Base-by-base conservation (phyloP, 2,329 filamentous ascomycete genomes). In the Rugonectria rugulosa region DNA sequence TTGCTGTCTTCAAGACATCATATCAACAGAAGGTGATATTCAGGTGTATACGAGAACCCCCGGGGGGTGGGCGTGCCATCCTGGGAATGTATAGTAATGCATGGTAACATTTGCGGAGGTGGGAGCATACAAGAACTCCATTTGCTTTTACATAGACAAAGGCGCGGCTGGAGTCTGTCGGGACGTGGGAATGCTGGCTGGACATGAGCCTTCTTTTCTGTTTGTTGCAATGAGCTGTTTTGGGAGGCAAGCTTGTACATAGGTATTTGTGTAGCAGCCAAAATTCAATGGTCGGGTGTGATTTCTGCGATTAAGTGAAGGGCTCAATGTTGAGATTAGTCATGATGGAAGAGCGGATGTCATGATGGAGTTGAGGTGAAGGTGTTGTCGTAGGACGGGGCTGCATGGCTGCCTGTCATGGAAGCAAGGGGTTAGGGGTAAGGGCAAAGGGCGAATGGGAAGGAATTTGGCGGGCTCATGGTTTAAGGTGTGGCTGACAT, bases 51-150 rank as follows among this genome's bases (percentile, higher is more conserved):
- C 20, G 37, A 32, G 21, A 45, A 24, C 4, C 12, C 37, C 23
- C 27, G 23, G 10, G 14, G 12, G 32, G 21, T 48, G 27, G 49
- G 17, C n/a, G 15, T 37, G 23, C 15, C 36, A 44, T 41, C 49
- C 62, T 47, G 9, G 32, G 27, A 27, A 20, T 55, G 46, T 59
- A 63, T 40, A 56, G 23, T 51, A 62, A 40, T 51, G 21, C 43
- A 53, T 53, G 60, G 43, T 58, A 62, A 63, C 56, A 48, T 52
- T 47, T 51, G 42, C 42, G 29, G 57, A 15, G 21, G 37, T 29
- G 31, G 29, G 24, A 31, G 31, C 31, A 26, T 10, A 38, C 19
- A 26, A 23, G 20, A 23, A 5, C 14, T 56, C 53, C 14, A 37
- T 51, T 52, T 49, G 36, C 27, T 55, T 32, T 24, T 32, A 38